Base-by-base conservation (phyloP, 2,329 filamentous ascomycete genomes). In the Setomelanomma holmii region DNA sequence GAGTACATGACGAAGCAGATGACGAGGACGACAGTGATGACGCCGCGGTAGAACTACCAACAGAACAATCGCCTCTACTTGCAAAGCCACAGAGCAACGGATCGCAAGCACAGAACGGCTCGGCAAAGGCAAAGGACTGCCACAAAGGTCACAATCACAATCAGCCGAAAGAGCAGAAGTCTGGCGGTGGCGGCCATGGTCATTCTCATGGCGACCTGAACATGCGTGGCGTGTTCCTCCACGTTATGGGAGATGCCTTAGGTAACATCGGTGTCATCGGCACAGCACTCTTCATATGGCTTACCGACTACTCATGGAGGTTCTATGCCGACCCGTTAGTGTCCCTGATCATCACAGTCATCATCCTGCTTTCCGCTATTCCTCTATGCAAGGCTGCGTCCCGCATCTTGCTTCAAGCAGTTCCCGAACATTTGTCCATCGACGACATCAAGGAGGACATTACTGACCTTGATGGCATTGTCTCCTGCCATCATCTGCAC, bases 381-480 rank as follows among this genome's bases (percentile, higher is more conserved):
- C 90, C 91, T 1, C 84, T 96, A 19, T 93, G 90, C 59, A 84
- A 86, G 60, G 90, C 89, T 23, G 91, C 90, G 4, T 88, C 89
- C 43, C 89, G 95, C 66, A 96, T 99, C 50, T 84, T 99, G 12
- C 84, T 99, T 1, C 95, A 99, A 76, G 95, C 93, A 2, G 96
- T 95, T 0, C 95, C 95, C 0, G 88, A 92, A 53, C 90, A 93
- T 47, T 87, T 99, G 65, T 88, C 88, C 63, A 86, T 97, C 50
- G 89, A 93, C 60, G 90, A 98, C 53, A 93, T 99, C 75, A 90
- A 91, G 61, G 88, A 93, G 61, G 95, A 99, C 72, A 96, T 99
- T 47, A 86, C 93, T 69, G 79, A 84, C 14, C 85, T 99, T 5
- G 89, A 89, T 0, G 93, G 93, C 36, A 89, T 99, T 41, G 81